These are phyloP conservation scores for Iberis pinnata DNA, from an alignment of 345 rosid genomes.

Conservation along the genomic window DNA sequence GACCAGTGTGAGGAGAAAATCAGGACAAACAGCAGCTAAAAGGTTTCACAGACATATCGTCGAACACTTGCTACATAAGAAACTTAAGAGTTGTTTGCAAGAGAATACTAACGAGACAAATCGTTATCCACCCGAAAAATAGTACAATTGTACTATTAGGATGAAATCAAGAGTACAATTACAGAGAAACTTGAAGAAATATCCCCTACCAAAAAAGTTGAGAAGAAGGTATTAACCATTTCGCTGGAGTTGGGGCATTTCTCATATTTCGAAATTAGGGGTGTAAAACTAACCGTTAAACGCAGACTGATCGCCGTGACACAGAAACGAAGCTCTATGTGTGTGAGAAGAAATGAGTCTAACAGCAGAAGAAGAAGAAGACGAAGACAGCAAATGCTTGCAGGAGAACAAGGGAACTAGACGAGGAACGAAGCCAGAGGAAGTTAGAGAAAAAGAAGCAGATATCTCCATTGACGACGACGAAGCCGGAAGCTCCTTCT, in stretches of 20 bases:
- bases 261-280: background rate
- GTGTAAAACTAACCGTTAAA: constrained; percentile 27
- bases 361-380: constrained; percentile 15
- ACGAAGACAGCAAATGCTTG: constrained; percentile 2
- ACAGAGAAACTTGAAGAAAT: no score
- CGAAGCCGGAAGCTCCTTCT: background rate
- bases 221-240: no score
- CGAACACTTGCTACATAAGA: constrained; percentile 16
- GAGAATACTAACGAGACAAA: background rate
- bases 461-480: constrained; percentile 35
- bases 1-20: background rate
- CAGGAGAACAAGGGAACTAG: constrained; percentile 10
- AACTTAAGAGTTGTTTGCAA: background rate
- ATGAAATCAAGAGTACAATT: background rate
- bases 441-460: constrained; percentile 20
- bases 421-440: constrained; percentile 19
- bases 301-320: constrained; percentile 29
- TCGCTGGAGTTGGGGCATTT: no score
- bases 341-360: constrained; percentile 16
- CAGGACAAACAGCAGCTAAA: background rate
- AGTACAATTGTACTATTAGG: no score
- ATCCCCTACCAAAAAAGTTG: no score
- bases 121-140: no score
- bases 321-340: constrained; percentile 23
- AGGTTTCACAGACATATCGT: background rate